Evolutionary conservation across 169 alveolate species (phyloP).

Genomic region (Cryptosporidium tyzzeri): DNA sequence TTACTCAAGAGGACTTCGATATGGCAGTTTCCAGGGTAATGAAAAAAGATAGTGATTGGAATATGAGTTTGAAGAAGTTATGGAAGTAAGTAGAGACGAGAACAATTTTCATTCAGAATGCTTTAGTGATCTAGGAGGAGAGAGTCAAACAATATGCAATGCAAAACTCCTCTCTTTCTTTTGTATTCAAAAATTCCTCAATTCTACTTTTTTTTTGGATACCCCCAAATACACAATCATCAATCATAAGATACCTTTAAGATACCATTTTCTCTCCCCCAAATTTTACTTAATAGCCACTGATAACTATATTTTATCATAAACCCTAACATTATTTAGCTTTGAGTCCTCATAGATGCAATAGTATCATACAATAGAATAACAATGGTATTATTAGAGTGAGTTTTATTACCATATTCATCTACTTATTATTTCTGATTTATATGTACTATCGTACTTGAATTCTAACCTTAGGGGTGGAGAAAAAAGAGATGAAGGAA

Average conservation of each 20-base stretch:
- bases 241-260: background rate
- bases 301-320: background rate
- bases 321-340: background rate
- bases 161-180: background rate
- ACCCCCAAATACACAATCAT: background rate
- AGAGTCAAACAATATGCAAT: background rate
- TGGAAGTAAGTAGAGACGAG: slow-evolving; percentile 84
- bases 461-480: background rate
- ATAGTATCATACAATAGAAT: background rate
- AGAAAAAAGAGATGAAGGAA: no score
- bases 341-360: background rate
- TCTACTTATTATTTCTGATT: no score
- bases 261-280: background rate
- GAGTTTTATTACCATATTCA: background rate
- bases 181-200: no score
- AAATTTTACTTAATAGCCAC: no score
- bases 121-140: background rate
- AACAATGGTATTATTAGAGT: background rate
- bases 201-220: background rate
- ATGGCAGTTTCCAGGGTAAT: slow-evolving; percentile 96
- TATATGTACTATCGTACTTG: background rate
- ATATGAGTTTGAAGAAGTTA: slow-evolving; percentile 89
- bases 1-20: slow-evolving; percentile 98
- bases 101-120: background rate
- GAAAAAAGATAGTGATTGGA: slow-evolving; percentile 94